Conservation (phyloP, 2,329 filamentous ascomycete species). For the Aspergillus floridensis region DNA sequence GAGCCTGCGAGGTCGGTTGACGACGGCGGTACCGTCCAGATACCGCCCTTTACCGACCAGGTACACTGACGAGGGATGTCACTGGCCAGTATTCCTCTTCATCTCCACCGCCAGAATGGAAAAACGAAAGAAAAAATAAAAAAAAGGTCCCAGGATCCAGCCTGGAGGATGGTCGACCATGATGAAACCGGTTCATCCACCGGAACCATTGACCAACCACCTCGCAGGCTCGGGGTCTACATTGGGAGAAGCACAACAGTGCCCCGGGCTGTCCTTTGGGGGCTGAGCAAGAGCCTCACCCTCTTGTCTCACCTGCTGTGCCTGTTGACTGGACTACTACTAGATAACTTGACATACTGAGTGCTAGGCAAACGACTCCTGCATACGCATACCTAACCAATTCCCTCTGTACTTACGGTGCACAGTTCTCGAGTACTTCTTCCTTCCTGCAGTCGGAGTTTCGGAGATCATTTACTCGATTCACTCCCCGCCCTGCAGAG, state of each 20-base stretch:
- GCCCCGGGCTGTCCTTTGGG: background rate
- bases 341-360: too few species aligned
- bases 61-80: background rate
- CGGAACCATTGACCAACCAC: constrained; percentile 15
- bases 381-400: too few species aligned
- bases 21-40: too few species aligned
- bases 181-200: constrained; percentile 10
- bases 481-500: constrained; percentile 23
- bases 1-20: too few species aligned
- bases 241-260: constrained; percentile 8
- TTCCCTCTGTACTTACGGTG: too few species aligned
- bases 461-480: constrained; percentile 21
- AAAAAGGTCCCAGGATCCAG: background rate
- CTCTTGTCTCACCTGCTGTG: background rate
- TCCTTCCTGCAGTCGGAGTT: background rate
- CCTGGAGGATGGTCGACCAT: background rate
- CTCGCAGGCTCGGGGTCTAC: constrained; percentile 14
- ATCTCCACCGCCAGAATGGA: background rate
- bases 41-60: background rate
- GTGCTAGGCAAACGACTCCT: too few species aligned
- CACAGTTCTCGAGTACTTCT: too few species aligned
- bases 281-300: constrained; percentile 6
- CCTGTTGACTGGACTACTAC: background rate
- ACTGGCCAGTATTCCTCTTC: background rate
- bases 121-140: background rate